Conservation (phyloP, 164 flowering plant genomes). For the Dillenia suffruticosa region DNA sequence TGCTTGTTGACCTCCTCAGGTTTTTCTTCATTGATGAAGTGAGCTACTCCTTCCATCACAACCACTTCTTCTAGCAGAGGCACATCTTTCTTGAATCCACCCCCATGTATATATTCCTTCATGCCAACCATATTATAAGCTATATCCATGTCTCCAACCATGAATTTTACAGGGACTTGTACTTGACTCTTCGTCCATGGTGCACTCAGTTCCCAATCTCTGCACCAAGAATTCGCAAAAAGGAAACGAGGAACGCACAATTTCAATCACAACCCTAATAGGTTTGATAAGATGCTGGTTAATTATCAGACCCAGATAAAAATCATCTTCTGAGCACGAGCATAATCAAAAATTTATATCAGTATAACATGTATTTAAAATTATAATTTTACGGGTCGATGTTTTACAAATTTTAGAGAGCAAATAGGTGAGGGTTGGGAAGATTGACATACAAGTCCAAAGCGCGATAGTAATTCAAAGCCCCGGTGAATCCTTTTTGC, state of each 20-base stretch:
- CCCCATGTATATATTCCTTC: constrained; percentile 20
- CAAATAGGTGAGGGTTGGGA: too few relatives aligned
- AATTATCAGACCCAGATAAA: too few relatives aligned
- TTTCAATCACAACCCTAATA: too few relatives aligned
- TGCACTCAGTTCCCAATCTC: constrained; percentile 38
- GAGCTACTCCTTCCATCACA: constrained; percentile 39
- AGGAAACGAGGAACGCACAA: not conserved
- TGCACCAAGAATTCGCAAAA: constrained; percentile 3
- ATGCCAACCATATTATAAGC: constrained; percentile 20
- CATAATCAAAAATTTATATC: too few relatives aligned
- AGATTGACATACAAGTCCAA: constrained; percentile 8
- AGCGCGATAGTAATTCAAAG: constrained; percentile 19
- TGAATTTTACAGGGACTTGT: constrained; percentile 28
- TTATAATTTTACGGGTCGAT: too few relatives aligned
- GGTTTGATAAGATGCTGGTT: too few relatives aligned
- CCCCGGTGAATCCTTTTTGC: constrained; percentile 23
- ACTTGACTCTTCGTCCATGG: constrained; percentile 32
- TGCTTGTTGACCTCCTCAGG: constrained; percentile 30
- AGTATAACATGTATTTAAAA: too few relatives aligned
- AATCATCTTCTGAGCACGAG: too few relatives aligned
- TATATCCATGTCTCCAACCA: constrained; percentile 30
- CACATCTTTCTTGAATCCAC: constrained; percentile 31
- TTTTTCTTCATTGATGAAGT: constrained; percentile 37
- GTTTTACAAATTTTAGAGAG: too few relatives aligned
- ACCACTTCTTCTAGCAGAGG: constrained; percentile 35